phyloP scores from a whole-genome alignment of 1,284 basidiomycete genomes.

The Leccinum pachyderme region DNA sequence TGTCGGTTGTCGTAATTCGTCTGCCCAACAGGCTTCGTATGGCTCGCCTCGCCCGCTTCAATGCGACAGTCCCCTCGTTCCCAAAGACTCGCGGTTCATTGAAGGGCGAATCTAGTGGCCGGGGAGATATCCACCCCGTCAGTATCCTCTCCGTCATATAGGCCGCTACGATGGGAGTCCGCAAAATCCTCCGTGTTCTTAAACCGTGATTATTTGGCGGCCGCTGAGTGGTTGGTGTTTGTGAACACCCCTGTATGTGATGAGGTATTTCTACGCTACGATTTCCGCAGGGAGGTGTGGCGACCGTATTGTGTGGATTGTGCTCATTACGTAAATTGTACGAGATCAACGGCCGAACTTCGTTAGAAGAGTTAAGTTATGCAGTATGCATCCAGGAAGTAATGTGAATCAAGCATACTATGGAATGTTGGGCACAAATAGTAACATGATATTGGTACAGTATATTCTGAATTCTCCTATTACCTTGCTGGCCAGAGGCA shows the following conservation, averaged over 20 bases:
- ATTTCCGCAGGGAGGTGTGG: too few species aligned
- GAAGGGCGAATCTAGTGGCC: slow-evolving; percentile 75
- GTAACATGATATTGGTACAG: too few species aligned
- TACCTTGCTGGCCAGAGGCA: too few species aligned
- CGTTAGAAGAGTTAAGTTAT: too few species aligned
- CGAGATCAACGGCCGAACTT: too few species aligned
- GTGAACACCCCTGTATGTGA: neutral
- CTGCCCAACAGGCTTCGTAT: slow-evolving; percentile 88
- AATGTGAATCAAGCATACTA: too few species aligned
- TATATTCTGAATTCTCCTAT: too few species aligned
- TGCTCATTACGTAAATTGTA: neutral
- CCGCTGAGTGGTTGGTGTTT: too few species aligned
- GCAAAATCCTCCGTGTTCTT: slow-evolving; percentile 88
- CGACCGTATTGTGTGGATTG: slow-evolving; percentile 14
- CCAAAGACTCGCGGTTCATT: slow-evolving; percentile 93
- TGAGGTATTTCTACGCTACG: slow-evolving; percentile 2
- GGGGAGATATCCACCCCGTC: slow-evolving; percentile 78
- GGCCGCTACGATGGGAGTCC: slow-evolving; percentile 95
- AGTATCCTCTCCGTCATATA: slow-evolving; percentile 74
- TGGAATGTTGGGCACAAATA: too few species aligned
- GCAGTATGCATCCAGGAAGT: too few species aligned
- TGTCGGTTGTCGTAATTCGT: slow-evolving; percentile 88
- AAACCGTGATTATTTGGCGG: too few species aligned
- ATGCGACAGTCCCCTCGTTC: slow-evolving; percentile 96
- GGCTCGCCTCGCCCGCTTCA: slow-evolving; percentile 95